A percentile compares a stretch with the other conserved stretches of the same genome.
These are phyloP conservation scores for Exophiala sp. DNA, from an alignment of 2,329 filamentous ascomycete genomes.

Conservation along the genomic window DNA sequence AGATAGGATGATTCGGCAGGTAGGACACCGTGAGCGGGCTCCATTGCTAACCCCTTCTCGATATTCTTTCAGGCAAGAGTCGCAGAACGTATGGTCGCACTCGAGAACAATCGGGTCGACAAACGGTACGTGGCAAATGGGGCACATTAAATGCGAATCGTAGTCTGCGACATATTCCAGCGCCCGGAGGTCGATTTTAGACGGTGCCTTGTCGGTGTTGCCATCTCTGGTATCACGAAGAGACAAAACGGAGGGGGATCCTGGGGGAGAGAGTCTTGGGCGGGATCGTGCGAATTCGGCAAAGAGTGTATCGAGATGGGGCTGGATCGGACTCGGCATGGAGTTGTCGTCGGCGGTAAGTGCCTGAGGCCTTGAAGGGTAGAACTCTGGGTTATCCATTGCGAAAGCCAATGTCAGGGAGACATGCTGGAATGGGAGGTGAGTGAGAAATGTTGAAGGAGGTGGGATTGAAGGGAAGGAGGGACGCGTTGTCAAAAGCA, in stretches of 20 bases:
- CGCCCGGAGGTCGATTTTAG: slow-evolving; percentile 45
- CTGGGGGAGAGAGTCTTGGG: slow-evolving; percentile 22
- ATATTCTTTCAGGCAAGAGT: slow-evolving; percentile 49
- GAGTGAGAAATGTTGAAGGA: background rate
- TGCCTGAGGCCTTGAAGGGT: background rate
- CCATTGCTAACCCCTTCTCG: slow-evolving; percentile 15
- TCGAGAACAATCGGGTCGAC: slow-evolving; percentile 53
- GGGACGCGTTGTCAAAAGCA: too few species aligned
- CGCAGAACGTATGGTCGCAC: slow-evolving; percentile 61
- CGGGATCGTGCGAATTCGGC: slow-evolving; percentile 26
- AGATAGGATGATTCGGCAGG: slow-evolving; percentile 47
- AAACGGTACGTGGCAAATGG: slow-evolving; percentile 59
- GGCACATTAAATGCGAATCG: slow-evolving; percentile 57
- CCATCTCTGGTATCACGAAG: slow-evolving; percentile 3
- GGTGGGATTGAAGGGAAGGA: too few species aligned
- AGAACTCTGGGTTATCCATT: slow-evolving; percentile 12
- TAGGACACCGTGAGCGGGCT: slow-evolving; percentile 46
- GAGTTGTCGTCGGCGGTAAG: slow-evolving; percentile 11
- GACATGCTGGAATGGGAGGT: background rate
- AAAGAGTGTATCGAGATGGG: slow-evolving; percentile 26
- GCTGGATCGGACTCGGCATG: slow-evolving; percentile 19
- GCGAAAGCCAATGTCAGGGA: background rate
- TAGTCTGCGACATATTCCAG: slow-evolving; percentile 54
- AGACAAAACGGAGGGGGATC: slow-evolving; percentile 18
- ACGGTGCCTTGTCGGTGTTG: background rate